A percentile compares a stretch with the other conserved stretches of the same genome.
These are phyloP conservation scores for Albugo candida DNA, from an alignment of 352 stramenopile species.

Conservation along the genomic window DNA sequence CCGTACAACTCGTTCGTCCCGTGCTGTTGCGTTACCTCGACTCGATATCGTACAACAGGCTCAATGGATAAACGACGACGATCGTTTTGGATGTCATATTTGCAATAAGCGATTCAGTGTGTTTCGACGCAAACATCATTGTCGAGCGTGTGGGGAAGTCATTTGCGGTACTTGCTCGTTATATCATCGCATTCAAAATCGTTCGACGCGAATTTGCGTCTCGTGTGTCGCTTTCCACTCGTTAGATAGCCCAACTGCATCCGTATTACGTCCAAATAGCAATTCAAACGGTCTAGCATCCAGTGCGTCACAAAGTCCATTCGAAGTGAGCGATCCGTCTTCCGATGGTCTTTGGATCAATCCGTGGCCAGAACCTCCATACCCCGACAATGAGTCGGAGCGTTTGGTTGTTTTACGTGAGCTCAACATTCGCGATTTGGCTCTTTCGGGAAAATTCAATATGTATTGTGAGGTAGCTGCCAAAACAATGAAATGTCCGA, in stretches of 20 bases:
- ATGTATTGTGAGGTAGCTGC: slow-evolving; percentile 74
- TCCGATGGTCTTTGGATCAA: slow-evolving; percentile 56
- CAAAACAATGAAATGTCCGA: slow-evolving; percentile 78
- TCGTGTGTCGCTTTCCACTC: slow-evolving; percentile 72
- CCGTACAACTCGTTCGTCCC: slow-evolving; percentile 49
- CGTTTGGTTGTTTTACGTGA: slow-evolving; percentile 47
- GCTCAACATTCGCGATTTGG: slow-evolving; percentile 59
- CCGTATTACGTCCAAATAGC: not conserved
- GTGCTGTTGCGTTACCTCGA: slow-evolving; percentile 41
- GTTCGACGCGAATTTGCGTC: slow-evolving; percentile 70
- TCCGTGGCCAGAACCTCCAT: slow-evolving; percentile 62
- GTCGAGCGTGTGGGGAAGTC: slow-evolving; percentile 61
- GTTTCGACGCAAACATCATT: slow-evolving; percentile 80
- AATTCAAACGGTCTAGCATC: slow-evolving; percentile 21
- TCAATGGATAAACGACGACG: slow-evolving; percentile 72
- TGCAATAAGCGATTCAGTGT: slow-evolving; percentile 79
- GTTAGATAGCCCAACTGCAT: slow-evolving; percentile 35
- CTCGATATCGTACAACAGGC: slow-evolving; percentile 61
- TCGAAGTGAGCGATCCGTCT: slow-evolving; percentile 24
- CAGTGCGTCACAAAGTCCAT: not conserved
- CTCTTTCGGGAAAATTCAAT: slow-evolving; percentile 63
- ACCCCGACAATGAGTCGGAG: slow-evolving; percentile 59
- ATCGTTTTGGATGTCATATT: slow-evolving; percentile 72
- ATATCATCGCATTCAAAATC: slow-evolving; percentile 67
- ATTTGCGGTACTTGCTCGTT: slow-evolving; percentile 73